Evolutionary conservation across 2,329 filamentous ascomycete species (phyloP).

Genomic region (Colletotrichum aenigma): DNA sequence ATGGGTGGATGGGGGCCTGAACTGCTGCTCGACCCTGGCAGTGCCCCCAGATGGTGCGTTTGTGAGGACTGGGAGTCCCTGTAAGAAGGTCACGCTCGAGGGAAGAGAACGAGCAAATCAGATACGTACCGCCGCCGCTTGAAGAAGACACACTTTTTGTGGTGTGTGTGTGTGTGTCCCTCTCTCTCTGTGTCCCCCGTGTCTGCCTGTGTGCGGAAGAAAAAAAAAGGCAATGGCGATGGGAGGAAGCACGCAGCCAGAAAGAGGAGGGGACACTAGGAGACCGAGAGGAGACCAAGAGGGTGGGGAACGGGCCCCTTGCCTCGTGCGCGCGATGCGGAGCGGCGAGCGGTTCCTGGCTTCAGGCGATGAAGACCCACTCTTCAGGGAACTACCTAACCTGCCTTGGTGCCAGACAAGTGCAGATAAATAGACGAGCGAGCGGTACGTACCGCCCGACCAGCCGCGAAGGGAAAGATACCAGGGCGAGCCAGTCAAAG

Average conservation of each 20-base stretch:
- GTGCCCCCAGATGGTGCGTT: background rate
- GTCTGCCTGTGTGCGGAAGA: background rate
- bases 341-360: constrained; percentile 18
- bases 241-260: background rate
- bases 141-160: background rate
- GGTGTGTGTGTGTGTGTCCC: background rate
- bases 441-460: background rate
- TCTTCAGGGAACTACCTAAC: background rate
- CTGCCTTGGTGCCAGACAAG: background rate
- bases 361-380: background rate
- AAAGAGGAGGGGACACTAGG: background rate
- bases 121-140: background rate
- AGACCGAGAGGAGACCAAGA: background rate
- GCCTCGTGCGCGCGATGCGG: constrained; percentile 18
- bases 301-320: constrained; percentile 16
- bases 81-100: background rate
- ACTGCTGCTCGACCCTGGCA: background rate
- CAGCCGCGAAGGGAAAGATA: background rate
- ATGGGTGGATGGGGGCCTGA: background rate
- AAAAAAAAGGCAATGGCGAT: background rate
- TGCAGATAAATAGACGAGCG: background rate
- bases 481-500: background rate
- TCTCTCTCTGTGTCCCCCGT: background rate
- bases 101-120: background rate
- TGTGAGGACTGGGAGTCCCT: background rate